These are phyloP conservation scores for Stropharia rugosoannulata DNA, from an alignment of 768 basidiomycete species.

Conservation along the genomic window DNA sequence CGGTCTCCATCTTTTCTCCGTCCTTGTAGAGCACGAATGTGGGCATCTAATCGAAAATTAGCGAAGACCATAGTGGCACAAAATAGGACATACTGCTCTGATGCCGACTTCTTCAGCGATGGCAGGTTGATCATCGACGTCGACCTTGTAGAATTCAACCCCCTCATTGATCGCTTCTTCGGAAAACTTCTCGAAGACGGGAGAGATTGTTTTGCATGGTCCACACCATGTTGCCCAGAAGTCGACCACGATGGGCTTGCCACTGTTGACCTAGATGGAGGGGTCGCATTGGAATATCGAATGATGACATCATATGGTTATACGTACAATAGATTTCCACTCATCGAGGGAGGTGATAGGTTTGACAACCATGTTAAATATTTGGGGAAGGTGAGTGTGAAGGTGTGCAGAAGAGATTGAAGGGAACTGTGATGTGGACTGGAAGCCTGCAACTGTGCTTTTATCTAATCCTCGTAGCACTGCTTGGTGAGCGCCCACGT, in stretches of 20 bases:
- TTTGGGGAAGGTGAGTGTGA: neutral
- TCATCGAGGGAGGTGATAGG: conserved; percentile 31
- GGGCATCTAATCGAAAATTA: conserved; percentile 33
- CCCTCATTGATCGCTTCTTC: conserved; percentile 24
- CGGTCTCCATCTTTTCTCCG: conserved; percentile 30
- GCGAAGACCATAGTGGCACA: neutral
- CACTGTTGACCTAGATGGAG: conserved; percentile 40
- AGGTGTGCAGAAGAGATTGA: neutral
- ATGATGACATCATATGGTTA: neutral
- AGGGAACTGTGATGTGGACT: neutral
- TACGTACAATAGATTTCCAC: conserved; percentile 46
- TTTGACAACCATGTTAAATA: conserved; percentile 37
- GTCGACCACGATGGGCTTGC: conserved; percentile 55
- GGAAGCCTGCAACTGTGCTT: neutral
- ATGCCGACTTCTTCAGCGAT: conserved; percentile 60
- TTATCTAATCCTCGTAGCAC: conserved; percentile 9
- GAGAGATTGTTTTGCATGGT: conserved; percentile 66
- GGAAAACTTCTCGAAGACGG: conserved; percentile 61
- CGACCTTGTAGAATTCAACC: conserved; percentile 70
- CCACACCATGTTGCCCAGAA: conserved; percentile 83
- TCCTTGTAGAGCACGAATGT: conserved; percentile 38
- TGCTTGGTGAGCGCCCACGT: conserved; percentile 21
- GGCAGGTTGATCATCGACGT: conserved; percentile 59
- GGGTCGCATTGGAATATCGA: neutral
- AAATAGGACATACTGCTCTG: conserved; percentile 49